These are phyloP conservation scores for Botrytis byssoidea DNA, from an alignment of 2,329 filamentous ascomycete species.

Conservation along the genomic window DNA sequence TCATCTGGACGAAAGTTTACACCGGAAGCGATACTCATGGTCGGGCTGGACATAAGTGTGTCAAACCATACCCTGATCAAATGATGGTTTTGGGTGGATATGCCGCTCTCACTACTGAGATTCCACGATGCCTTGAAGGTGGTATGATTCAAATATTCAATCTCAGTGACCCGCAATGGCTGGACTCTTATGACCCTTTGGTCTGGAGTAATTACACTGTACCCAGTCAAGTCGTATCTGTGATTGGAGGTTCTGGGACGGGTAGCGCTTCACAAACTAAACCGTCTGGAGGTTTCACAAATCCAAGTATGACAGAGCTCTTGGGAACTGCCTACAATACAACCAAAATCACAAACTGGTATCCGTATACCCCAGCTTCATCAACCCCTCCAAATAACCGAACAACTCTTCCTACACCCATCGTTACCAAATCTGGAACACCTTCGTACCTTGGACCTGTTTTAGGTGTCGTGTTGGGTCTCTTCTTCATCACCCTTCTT, in stretches of 20 bases:
- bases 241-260: conserved; percentile 58
- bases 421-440: conserved; percentile 36
- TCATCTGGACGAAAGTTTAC: conserved; percentile 69
- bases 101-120: conserved; percentile 37
- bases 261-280: conserved; percentile 65
- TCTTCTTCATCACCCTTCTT: conserved; percentile 54
- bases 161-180: conserved; percentile 66
- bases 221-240: conserved; percentile 56
- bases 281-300: conserved; percentile 59
- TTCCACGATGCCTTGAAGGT: conserved; percentile 46
- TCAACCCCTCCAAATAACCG: conserved; percentile 25
- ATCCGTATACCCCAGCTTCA: conserved; percentile 51
- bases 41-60: conserved; percentile 66
- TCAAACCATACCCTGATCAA: conserved; percentile 67
- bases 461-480: conserved; percentile 59
- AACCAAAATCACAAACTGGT: conserved; percentile 57
- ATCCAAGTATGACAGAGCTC: conserved; percentile 48
- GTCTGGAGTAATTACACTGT: conserved; percentile 65
- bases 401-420: conserved; percentile 21
- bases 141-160: conserved; percentile 69
- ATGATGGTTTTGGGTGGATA: conserved; percentile 72
- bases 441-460: conserved; percentile 61
- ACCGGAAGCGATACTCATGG: conserved; percentile 50
- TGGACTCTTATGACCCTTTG: conserved; percentile 65
- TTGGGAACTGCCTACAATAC: conserved; percentile 57